Evolutionary conservation across 768 basidiomycete genomes (phyloP).

Genomic region (Bullera alba): DNA sequence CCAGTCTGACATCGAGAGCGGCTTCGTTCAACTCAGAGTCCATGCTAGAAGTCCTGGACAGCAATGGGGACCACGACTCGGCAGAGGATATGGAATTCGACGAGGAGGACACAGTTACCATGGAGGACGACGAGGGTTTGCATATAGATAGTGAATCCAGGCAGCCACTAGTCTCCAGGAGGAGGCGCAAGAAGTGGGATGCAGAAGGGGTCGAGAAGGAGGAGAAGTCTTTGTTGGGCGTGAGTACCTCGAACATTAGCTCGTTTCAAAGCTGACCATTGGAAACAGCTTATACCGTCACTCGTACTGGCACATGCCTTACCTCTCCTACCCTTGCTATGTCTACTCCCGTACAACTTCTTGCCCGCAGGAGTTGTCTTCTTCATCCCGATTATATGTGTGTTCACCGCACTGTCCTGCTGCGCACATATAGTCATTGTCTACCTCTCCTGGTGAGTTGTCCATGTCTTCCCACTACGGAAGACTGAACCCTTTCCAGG

Average conservation of each 20-base stretch:
- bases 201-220: slow-evolving; percentile 17
- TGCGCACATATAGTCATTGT: slow-evolving; percentile 44
- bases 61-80: slow-evolving; percentile 11
- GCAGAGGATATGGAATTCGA: slow-evolving; percentile 5
- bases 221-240: slow-evolving; percentile 28
- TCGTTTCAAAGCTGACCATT: no score
- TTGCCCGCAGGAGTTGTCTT: slow-evolving; percentile 41
- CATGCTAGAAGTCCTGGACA: slow-evolving; percentile 13
- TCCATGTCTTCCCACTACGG: not conserved
- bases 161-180: slow-evolving; percentile 8
- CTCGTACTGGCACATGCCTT: slow-evolving; percentile 41
- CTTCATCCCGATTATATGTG: slow-evolving; percentile 40
- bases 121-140: slow-evolving; percentile 4
- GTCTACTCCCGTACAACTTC: slow-evolving; percentile 39
- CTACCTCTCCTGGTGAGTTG: slow-evolving; percentile 40
- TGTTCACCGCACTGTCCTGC: slow-evolving; percentile 31
- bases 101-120: no score
- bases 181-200: slow-evolving; percentile 12
- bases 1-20: slow-evolving; percentile 3
- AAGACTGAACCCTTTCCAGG: slow-evolving; percentile 8
- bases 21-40: slow-evolving; percentile 10
- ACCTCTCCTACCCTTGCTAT: slow-evolving; percentile 37
- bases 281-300: slow-evolving; percentile 39
- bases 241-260: slow-evolving; percentile 19
- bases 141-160: slow-evolving; percentile 7